Evolutionary conservation across 2,329 filamentous ascomycete species (phyloP).

Genomic region (Sphaerulina vaccinii): DNA sequence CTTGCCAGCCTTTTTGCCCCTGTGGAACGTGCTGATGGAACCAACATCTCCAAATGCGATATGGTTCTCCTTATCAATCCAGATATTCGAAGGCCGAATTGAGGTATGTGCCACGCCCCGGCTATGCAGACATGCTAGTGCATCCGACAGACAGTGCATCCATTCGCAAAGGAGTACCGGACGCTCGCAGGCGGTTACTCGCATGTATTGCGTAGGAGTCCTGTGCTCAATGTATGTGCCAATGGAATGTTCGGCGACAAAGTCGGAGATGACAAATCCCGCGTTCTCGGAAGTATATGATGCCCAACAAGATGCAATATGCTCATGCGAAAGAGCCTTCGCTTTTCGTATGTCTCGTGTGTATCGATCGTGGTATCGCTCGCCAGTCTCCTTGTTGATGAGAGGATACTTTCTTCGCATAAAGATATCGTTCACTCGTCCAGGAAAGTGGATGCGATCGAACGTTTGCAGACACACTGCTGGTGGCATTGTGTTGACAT

Average conservation of each 20-base stretch:
- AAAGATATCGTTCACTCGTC: conserved; percentile 56
- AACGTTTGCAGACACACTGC: conserved; percentile 48
- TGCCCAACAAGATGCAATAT: conserved; percentile 68
- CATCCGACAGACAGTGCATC: conserved; percentile 71
- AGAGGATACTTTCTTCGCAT: conserved; percentile 37
- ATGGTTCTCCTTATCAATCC: conserved; percentile 63
- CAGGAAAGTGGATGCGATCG: conserved; percentile 65
- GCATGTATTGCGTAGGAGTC: conserved; percentile 62
- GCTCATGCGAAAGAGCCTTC: conserved; percentile 61
- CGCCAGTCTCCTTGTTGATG: conserved; percentile 31
- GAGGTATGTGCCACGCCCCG: conserved; percentile 64
- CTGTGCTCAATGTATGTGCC: conserved; percentile 64
- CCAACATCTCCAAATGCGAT: conserved; percentile 66
- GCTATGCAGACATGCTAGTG: conserved; percentile 65
- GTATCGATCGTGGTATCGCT: conserved; percentile 50
- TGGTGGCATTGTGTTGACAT: conserved; percentile 59
- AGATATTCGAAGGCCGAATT: conserved; percentile 69
- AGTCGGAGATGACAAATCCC: conserved; percentile 66
- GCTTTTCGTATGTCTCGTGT: conserved; percentile 60
- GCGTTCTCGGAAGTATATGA: conserved; percentile 65
- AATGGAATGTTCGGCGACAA: conserved; percentile 65
- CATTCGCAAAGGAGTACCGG: conserved; percentile 66
- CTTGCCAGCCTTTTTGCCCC: conserved; percentile 57
- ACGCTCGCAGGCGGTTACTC: conserved; percentile 59
- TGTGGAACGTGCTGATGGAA: conserved; percentile 50